Evolutionary conservation across 768 basidiomycete genomes (phyloP).

Genomic region (Lentinula raphanica): DNA sequence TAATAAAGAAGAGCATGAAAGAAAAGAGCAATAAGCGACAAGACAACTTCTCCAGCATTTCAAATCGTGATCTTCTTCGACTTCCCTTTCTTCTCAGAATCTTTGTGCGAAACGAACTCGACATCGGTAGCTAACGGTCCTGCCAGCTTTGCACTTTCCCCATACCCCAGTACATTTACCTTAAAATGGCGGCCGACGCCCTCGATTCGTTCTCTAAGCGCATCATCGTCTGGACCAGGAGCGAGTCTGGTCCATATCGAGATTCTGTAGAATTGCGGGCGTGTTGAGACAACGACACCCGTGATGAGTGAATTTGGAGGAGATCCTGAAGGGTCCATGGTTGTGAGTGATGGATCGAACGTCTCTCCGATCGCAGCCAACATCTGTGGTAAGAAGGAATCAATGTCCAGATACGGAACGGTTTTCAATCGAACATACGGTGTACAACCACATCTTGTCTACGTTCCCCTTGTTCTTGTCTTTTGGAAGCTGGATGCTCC

Average conservation of each 20-base stretch:
- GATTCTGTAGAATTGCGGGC: slow-evolving; percentile 92
- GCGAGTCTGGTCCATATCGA: slow-evolving; percentile 97
- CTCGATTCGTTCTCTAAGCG: slow-evolving; percentile 75
- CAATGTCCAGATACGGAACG: neutral
- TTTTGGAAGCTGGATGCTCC: slow-evolving; percentile 95
- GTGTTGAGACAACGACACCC: slow-evolving; percentile 91
- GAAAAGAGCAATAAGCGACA: slow-evolving; percentile 11
- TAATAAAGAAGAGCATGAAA: neutral
- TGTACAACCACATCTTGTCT: slow-evolving; percentile 98
- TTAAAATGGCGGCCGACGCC: slow-evolving; percentile 90
- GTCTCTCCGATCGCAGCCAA: slow-evolving; percentile 99
- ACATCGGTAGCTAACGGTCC: slow-evolving; percentile 93
- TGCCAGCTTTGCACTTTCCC: slow-evolving; percentile 64
- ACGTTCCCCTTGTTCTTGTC: slow-evolving; percentile 84
- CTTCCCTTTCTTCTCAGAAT: slow-evolving; percentile 93
- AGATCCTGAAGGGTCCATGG: slow-evolving; percentile 34
- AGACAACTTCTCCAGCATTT: slow-evolving; percentile 12
- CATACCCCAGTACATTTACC: slow-evolving; percentile 77
- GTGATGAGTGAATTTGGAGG: slow-evolving; percentile 67
- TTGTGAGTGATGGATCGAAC: slow-evolving; percentile 81
- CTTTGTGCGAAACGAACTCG: slow-evolving; percentile 91
- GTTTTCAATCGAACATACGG: slow-evolving; percentile 49
- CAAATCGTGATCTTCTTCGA: slow-evolving; percentile 73
- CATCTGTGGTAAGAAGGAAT: slow-evolving; percentile 55
- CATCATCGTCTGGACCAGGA: slow-evolving; percentile 50